Evolutionary conservation across 345 rosid species (phyloP), one percentile per base, ranked within the genome.

Genomic region (Pelargonium nanum): DNA sequence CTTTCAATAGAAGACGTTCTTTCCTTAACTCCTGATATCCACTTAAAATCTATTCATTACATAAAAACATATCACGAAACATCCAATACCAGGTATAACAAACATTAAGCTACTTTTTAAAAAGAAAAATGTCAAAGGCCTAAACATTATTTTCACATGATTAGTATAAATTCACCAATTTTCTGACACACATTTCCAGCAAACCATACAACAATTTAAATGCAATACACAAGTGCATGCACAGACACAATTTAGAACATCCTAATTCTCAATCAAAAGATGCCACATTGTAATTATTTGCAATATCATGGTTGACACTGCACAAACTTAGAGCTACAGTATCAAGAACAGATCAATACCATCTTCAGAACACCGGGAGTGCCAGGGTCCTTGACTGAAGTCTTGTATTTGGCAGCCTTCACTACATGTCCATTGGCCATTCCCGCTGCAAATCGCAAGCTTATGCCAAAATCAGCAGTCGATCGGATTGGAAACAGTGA

Each of bases 331-430:
- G 21, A 57, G 40, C n/a, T 44, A 55, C 0, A 8, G 12, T 12
- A 40, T 40, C 15, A 17, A 8, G 15, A 20, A 45, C 17, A 9
- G 9, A 34, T 19, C 15, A 45, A 51, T 82, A 90, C 97, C 82
- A 87, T 60, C 64, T 78, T 71, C 19, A 90, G 77, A 64, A 73
- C 80, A 50, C 97, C 95, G 23, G 88, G 84, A 62, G 86, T 78
- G 60, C 97, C 97, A 16, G 91, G 81, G 59, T 90, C 93, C 76
- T 82, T 90, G n/a, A 84, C 73, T 3, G 86, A 73, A 60, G 81
- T 77, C 70, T 91, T 91, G 83, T 81, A 86, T 77, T 81, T 88
- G 55, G 78, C 94, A 56, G 79, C 74, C 72, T 82, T 90, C 15
- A 78, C 74, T 56, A 85, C 79, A 55, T 79, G 86, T 61, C 68